phyloP scores from a whole-genome alignment of 75 land plant species.

The Pinus tabuliformis region DNA sequence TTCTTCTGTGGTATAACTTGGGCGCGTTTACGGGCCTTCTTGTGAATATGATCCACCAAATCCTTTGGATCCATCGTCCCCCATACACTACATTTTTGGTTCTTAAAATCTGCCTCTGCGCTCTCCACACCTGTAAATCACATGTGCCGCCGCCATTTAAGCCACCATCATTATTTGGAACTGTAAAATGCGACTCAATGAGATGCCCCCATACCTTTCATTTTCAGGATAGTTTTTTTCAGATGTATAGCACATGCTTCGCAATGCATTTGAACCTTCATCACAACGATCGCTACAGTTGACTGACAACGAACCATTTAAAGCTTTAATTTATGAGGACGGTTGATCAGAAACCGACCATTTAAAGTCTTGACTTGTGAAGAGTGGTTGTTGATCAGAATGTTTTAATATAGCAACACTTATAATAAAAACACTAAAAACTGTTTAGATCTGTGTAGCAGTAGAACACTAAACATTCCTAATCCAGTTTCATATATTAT shows the following conservation, averaged over 20 bases:
- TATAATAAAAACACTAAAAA: slow-evolving; percentile 9
- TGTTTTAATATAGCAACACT: background rate
- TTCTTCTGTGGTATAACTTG: slow-evolving; percentile 21
- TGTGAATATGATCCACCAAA: slow-evolving; percentile 59
- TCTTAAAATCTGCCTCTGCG: slow-evolving; percentile 51
- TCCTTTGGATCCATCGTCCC: slow-evolving; percentile 62
- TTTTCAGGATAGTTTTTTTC: slow-evolving; percentile 6
- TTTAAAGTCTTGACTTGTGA: background rate
- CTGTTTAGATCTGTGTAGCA: background rate
- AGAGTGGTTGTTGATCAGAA: background rate
- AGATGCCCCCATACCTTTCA: slow-evolving; percentile 6
- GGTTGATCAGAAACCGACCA: too few relatives aligned
- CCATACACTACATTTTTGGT: slow-evolving; percentile 50
- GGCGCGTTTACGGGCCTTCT: slow-evolving; percentile 57
- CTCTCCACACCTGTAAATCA: slow-evolving; percentile 51
- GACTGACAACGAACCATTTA: slow-evolving; percentile 14
- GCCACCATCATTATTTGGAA: too few relatives aligned
- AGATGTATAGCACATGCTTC: slow-evolving; percentile 13
- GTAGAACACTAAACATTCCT: too few relatives aligned
- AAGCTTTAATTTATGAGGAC: too few relatives aligned
- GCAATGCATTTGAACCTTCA: slow-evolving; percentile 17
- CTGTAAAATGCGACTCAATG: too few relatives aligned
- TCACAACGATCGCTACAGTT: slow-evolving; percentile 23
- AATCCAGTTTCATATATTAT: too few relatives aligned
- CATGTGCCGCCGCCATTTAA: background rate